Evolutionary conservation across 495 filamentous ascomycete genomes (phyloP).

Genomic region (Chaetomium cochliodes): DNA sequence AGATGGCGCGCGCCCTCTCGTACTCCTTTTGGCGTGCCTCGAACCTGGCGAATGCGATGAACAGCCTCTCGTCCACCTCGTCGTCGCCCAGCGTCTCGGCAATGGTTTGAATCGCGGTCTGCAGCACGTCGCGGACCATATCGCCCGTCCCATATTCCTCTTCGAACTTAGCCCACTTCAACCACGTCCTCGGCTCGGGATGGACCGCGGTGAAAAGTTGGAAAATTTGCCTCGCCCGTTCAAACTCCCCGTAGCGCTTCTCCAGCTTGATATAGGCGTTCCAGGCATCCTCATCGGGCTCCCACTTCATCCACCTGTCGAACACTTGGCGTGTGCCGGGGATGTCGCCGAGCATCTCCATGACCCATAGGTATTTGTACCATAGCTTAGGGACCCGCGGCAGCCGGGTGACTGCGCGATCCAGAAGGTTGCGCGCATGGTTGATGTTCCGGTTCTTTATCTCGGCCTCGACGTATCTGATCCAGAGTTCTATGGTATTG

Average conservation of each 20-base stretch:
- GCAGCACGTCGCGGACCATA: conserved; percentile 88
- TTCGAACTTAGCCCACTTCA: conserved; percentile 97
- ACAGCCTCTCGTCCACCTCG: conserved; percentile 94
- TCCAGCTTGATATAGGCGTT: conserved; percentile 94
- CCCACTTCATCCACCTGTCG: conserved; percentile 98
- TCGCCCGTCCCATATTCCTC: conserved; percentile 92
- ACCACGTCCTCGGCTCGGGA: conserved; percentile 94
- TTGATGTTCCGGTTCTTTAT: conserved; percentile 98
- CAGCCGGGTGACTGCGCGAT: conserved; percentile 89
- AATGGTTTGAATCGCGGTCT: conserved; percentile 81
- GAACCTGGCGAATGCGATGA: conserved; percentile 87
- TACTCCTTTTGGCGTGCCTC: conserved; percentile 93
- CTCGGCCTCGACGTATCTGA: conserved; percentile 92
- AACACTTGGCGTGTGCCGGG: conserved; percentile 92
- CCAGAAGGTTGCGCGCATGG: conserved; percentile 90
- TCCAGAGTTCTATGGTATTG: conserved; percentile 45
- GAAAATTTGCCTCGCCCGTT: conserved; percentile 80
- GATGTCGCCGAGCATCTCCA: conserved; percentile 92
- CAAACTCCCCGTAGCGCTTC: conserved; percentile 89
- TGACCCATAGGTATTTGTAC: conserved; percentile 99
- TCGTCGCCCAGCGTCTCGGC: conserved; percentile 91
- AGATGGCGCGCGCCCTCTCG: conserved; percentile 92
- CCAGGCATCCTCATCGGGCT: conserved; percentile 95
- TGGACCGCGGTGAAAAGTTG: conserved; percentile 90
- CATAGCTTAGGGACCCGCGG: conserved; percentile 92